A percentile compares a stretch with the other conserved stretches of the same genome.
phyloP scores from a whole-genome alignment of 2,329 filamentous ascomycete genomes.

The Alternaria atra region DNA sequence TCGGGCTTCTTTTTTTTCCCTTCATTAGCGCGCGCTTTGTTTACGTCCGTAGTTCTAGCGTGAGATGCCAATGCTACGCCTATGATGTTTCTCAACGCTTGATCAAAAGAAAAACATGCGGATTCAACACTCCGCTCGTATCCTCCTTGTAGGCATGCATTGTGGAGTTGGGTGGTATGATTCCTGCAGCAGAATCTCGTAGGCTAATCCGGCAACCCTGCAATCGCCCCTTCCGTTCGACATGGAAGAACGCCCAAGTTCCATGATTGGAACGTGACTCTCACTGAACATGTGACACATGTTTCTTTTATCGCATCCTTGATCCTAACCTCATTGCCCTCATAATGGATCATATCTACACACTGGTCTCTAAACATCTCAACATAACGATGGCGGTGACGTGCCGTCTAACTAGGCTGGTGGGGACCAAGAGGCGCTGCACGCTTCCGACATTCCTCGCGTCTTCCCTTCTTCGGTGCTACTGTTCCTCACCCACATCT shows the following conservation, averaged over 20 bases:
- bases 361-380: neutral
- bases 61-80: neutral
- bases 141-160: neutral
- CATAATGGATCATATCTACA: neutral
- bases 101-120: neutral
- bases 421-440: conserved; percentile 14
- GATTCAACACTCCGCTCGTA: neutral
- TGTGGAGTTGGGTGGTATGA: conserved; percentile 1
- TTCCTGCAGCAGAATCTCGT: neutral
- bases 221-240: neutral
- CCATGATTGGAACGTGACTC: neutral
- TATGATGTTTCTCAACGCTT: neutral
- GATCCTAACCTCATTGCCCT: neutral
- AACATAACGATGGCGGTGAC: conserved; percentile 2
- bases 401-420: conserved; percentile 2
- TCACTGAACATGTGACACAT: neutral
- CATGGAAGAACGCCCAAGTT: neutral
- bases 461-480: conserved; percentile 11
- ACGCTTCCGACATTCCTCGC: conserved; percentile 3
- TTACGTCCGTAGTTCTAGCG: neutral
- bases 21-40: neutral
- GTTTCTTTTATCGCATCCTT: conserved; percentile 3
- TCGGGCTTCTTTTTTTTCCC: neutral
- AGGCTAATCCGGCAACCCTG: neutral
- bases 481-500: conserved; percentile 11